Percentiles rank a stretch among this genome's conserved stretches.
Conservation (phyloP, 257 asterid genomes). For the Solanum microdontum region DNA sequence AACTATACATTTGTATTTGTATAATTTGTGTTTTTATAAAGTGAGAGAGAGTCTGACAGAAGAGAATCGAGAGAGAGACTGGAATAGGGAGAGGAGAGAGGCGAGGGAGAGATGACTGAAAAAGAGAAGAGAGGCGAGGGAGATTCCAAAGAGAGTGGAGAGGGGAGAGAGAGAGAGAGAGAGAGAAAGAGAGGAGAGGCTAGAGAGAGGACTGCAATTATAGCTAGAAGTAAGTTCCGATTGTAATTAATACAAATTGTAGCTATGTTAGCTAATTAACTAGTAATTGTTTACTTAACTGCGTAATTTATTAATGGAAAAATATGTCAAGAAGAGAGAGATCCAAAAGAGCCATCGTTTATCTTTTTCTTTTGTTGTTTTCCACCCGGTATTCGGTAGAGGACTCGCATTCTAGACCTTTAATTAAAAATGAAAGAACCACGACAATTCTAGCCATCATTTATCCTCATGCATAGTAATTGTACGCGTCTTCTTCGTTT, state of each 20-base stretch:
- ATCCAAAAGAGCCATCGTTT: neutral
- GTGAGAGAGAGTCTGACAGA: too few species aligned
- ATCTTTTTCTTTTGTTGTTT: neutral
- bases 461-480: neutral
- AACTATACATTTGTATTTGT: neutral
- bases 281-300: too few species aligned
- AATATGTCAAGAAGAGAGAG: too few species aligned
- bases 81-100: too few species aligned
- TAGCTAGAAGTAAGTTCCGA: neutral
- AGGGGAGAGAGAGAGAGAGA: neutral
- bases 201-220: neutral
- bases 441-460: neutral
- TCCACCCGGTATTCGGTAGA: rapidly evolving
- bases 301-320: too few species aligned
- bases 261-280: neutral
- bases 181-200: neutral
- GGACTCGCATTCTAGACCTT: too few species aligned
- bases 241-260: too few species aligned
- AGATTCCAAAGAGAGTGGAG: neutral
- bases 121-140: too few species aligned
- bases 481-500: neutral
- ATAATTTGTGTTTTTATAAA: too few species aligned
- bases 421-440: too few species aligned
- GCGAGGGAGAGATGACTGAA: neutral
- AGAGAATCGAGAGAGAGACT: too few species aligned